These are phyloP conservation scores for Oryza meridionalis DNA, from an alignment of 176 grass and related monocot species.

Conservation along the genomic window DNA sequence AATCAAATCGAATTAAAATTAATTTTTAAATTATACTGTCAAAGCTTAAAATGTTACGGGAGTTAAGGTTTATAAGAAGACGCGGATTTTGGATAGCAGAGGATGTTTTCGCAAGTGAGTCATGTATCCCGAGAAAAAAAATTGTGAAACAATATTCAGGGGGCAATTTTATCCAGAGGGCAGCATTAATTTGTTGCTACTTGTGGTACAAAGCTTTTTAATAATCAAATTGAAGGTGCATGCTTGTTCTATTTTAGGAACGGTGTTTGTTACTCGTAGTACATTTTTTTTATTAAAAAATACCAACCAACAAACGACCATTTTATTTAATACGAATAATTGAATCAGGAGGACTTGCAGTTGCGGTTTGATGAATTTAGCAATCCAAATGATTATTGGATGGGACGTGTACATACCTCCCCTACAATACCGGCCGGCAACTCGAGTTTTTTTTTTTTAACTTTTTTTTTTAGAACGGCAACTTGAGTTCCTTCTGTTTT, in stretches of 20 bases:
- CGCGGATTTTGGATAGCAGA: no score
- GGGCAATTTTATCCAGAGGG: no score
- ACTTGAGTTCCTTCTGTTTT: neutral
- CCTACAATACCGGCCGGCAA: neutral
- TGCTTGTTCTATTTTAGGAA: neutral
- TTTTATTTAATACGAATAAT: neutral
- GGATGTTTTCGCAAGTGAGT: no score
- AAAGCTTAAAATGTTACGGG: no score
- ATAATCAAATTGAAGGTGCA: neutral
- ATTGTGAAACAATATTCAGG: no score
- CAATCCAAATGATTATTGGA: neutral
- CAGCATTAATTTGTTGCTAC: no score
- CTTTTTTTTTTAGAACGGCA: no score
- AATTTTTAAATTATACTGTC: no score
- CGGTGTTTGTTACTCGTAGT: neutral
- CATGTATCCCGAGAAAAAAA: no score
- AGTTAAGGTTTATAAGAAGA: no score
- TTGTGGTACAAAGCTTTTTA: no score
- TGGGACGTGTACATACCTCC: neutral
- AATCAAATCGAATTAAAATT: no score
- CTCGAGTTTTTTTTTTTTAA: neutral
- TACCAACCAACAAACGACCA: neutral
- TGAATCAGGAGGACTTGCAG: neutral
- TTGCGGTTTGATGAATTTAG: neutral
- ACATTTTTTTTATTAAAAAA: neutral